Percentiles rank a stretch among this genome's conserved stretches.
Evolutionary conservation across 768 basidiomycete species (phyloP).

Genomic region (Podaxis pistillaris): DNA sequence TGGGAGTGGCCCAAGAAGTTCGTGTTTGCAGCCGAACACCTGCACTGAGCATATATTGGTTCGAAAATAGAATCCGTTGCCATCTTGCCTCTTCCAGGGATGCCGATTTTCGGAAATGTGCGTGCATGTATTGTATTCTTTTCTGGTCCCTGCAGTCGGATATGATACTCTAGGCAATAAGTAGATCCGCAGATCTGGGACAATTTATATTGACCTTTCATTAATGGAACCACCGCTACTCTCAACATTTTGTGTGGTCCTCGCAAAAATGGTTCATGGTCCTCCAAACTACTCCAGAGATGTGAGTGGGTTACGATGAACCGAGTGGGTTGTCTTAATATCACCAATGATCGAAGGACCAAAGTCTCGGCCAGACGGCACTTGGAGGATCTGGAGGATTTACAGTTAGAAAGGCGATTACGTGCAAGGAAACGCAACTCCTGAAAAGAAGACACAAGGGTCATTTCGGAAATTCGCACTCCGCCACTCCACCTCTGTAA

Average conservation of each 20-base stretch:
- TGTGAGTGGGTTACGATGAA: not conserved
- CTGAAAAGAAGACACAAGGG: not conserved
- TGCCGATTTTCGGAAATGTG: not conserved
- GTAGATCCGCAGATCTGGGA: not conserved
- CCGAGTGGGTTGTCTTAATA: not conserved
- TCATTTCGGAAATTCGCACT: not conserved
- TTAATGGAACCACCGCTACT: not conserved
- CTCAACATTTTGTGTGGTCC: too few relatives aligned
- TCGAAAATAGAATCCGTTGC: not conserved
- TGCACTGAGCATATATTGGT: not conserved
- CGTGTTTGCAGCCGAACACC: not conserved
- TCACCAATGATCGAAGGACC: not conserved
- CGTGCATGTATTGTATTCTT: not conserved
- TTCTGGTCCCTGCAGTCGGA: too few relatives aligned
- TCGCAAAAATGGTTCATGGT: not conserved
- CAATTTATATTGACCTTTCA: not conserved
- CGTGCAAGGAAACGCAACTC: not conserved
- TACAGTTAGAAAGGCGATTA: not conserved
- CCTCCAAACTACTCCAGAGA: not conserved
- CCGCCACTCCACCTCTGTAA: not conserved
- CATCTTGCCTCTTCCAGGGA: not conserved
- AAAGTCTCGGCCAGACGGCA: not conserved
- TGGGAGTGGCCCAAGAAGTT: not conserved
- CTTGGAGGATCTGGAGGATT: not conserved
- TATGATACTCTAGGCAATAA: too few relatives aligned